Percentiles rank a stretch among this genome's conserved stretches.
These are phyloP conservation scores for Calycina marina DNA, from an alignment of 2,329 filamentous ascomycete species.

Conservation along the genomic window DNA sequence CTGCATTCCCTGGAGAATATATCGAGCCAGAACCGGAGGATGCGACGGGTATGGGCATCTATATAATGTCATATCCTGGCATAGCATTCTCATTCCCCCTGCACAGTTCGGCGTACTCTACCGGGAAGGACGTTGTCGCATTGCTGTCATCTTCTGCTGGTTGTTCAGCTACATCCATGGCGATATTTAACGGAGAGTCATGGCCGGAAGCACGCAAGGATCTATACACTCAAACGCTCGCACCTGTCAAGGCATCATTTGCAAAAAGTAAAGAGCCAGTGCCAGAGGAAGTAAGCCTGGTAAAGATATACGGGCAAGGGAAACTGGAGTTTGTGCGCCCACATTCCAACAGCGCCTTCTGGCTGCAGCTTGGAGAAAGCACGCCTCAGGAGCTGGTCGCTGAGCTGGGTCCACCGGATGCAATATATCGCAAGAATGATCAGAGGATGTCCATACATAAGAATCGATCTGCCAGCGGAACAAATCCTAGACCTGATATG, in stretches of 20 bases:
- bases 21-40: slow-evolving; percentile 44
- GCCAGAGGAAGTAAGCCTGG: slow-evolving; percentile 78
- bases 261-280: slow-evolving; percentile 62
- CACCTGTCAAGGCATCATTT: slow-evolving; percentile 58
- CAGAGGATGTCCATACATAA: slow-evolving; percentile 78
- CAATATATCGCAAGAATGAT: slow-evolving; percentile 85
- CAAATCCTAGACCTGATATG: slow-evolving; percentile 31
- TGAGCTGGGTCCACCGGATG: slow-evolving; percentile 83
- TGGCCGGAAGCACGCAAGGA: slow-evolving; percentile 72
- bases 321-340: slow-evolving; percentile 64
- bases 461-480: slow-evolving; percentile 38
- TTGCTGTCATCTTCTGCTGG: slow-evolving; percentile 67
- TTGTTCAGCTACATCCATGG: slow-evolving; percentile 70
- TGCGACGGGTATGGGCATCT: slow-evolving; percentile 50
- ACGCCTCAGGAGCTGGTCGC: slow-evolving; percentile 84
- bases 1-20: slow-evolving; percentile 89
- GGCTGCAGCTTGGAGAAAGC: slow-evolving; percentile 68
- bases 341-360: slow-evolving; percentile 49
- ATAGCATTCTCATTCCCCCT: slow-evolving; percentile 87
- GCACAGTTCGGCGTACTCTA: slow-evolving; percentile 57
- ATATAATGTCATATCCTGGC: slow-evolving; percentile 87
- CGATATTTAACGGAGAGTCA: slow-evolving; percentile 77
- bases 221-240: slow-evolving; percentile 62
- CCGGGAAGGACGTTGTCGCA: slow-evolving; percentile 68
- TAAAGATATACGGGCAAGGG: slow-evolving; percentile 65